A percentile compares a stretch with the other conserved stretches of the same genome.
Conservation (phyloP, 176 grass and related monocot species). For the Panicum miliaceum region DNA sequence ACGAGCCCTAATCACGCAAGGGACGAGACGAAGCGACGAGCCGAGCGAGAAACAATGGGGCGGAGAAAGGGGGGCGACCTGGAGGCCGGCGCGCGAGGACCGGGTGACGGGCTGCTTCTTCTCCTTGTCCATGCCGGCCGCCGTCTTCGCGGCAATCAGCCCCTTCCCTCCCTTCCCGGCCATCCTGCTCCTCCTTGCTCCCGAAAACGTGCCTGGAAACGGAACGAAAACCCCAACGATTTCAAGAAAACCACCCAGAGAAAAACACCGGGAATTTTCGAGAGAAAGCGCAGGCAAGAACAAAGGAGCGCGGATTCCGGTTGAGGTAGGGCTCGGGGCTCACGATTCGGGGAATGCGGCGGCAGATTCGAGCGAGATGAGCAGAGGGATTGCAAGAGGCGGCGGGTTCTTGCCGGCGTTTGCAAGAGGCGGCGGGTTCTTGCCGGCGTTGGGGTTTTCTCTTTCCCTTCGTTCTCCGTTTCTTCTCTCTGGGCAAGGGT, state of each 20-base stretch:
- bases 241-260: not conserved
- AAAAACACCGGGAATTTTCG: not conserved
- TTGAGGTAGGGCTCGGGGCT: not conserved
- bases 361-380: constrained; percentile 14
- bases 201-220: not conserved
- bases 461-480: not conserved
- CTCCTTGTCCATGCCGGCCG: constrained; percentile 51
- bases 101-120: constrained; percentile 57
- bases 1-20: not conserved
- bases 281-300: not conserved
- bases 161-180: constrained; percentile 71
- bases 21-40: not conserved
- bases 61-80: constrained; percentile 32
- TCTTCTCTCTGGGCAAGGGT: not conserved
- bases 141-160: constrained; percentile 56
- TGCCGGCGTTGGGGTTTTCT: constrained; percentile 10
- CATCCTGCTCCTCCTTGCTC: constrained; percentile 37
- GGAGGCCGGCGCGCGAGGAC: constrained; percentile 60
- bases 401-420: too few relatives aligned
- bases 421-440: constrained; percentile 20
- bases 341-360: not conserved
- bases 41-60: constrained; percentile 5
- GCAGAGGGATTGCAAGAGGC: not conserved
- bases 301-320: not conserved
- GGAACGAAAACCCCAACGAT: not conserved